Evolutionary conservation across 495 filamentous ascomycete species (phyloP), one percentile per base, ranked within the genome.

Genomic region (Letharia columbiana): DNA sequence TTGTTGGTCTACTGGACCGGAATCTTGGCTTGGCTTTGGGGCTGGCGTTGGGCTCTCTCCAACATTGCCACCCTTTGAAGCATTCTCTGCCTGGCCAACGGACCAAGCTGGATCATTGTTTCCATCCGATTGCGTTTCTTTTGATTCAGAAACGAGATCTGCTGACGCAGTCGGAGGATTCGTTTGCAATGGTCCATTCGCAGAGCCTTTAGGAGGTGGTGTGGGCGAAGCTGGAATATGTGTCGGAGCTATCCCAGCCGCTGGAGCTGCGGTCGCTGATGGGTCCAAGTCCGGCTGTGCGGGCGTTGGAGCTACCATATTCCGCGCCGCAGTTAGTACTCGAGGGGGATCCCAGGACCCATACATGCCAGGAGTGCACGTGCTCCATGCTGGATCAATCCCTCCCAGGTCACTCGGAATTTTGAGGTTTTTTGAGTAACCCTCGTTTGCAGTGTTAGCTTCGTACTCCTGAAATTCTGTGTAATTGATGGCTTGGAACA

Each of bases 311-410:
- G 54, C 54, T 33, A 57, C 33, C 31, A 57, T 57, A 12, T 57
- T 57, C 13, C 17, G 54, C 31, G 54, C 54, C 15, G 54, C 54
- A 7, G 54, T 57, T 6, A 57, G 33, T 15, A 4, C 54, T 37
- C 54, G 54, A 57, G 33, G 54, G 33, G 54, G 54, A 37, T 57
- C 33, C 13, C 31, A 57, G 15, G 54, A 57, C 12, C 54, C 54
- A 37, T 57, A 57, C 54, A 57, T 57, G 15, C 54, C 54, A 6
- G 54, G 54, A 57, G 54, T 57, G 54, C 54, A 57, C 37, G 54
- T 57, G 28, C 28, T 57, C 31, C 54, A 37, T 20, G 33, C 54
- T 57, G 54, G 54, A 57, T 57, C 54, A 37, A 57, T 37, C 0
- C 5, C 54, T 8, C 15, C 33, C 4, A 57, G 54, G 33, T 57